Base-by-base conservation (phyloP, 1,284 basidiomycete species). In the Meira miltonrushii region DNA sequence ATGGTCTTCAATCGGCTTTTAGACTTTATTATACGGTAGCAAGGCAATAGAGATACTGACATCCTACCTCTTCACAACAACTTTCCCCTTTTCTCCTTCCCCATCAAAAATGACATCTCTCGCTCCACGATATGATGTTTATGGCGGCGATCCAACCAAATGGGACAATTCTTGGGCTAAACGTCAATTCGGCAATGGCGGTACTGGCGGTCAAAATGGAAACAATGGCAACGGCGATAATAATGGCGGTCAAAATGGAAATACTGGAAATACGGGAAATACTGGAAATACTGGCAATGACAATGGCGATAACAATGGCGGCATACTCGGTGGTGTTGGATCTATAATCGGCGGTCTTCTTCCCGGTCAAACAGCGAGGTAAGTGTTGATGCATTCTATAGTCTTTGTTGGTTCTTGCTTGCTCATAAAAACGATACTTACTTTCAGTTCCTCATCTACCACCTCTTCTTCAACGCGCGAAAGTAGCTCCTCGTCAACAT, bases 401-500 rank as follows among this genome's bases (percentile, higher is more conserved):
- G 41, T n/a, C 41, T 43, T 21, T 3, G 3, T 10, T 10, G 41
- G n/a, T n/a, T 21, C 41, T 6, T 15, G 41, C 6, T 43, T 21
- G 15, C 15, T 21, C 41, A 21, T 21, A 43, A 4, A 15, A 21
- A 8, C 17, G n/a, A 8, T 12, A 17, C 12, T 15, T 41, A 53
- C 17, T 41, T 38, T 28, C 23, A 53, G 11, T 53, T 33, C 50
- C 28, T 13, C 13, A 21, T 12, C 54, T 28, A 39, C 54, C 19
- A 56, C 46, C 21, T 21, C 54, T 8, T 56, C 21, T 21, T 9
- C 54, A 15, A 52, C 44, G 10, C 19, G 28, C 50, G 12, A 25
- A 19, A 25, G 28, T 39, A 38, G 50, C 12, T 1, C 50, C 12
- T 1, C 50, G 2, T 37, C 50, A 21, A 51, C 48, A 17, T 19